Conservation (phyloP, 2,329 filamentous ascomycete species). For the Botrytis paeoniae region DNA sequence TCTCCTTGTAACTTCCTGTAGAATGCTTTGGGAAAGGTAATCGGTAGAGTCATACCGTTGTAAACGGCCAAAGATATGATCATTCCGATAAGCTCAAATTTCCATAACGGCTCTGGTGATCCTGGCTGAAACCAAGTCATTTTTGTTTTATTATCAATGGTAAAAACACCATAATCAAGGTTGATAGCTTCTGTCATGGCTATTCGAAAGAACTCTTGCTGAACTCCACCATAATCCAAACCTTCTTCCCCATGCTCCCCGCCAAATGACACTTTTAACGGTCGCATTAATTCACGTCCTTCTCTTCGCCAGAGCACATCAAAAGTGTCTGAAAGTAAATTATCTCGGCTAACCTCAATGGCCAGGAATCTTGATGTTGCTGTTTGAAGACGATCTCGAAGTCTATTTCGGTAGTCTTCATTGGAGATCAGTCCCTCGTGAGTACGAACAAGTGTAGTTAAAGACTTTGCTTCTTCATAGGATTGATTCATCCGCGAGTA, state of each 20-base stretch:
- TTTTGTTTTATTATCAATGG: slow-evolving; percentile 68
- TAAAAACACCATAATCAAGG: slow-evolving; percentile 76
- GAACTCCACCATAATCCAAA: slow-evolving; percentile 89
- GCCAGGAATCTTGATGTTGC: slow-evolving; percentile 70
- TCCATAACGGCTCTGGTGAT: slow-evolving; percentile 79
- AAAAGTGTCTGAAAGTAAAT: slow-evolving; percentile 70
- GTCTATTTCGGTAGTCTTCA: slow-evolving; percentile 55
- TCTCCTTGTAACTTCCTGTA: slow-evolving; percentile 76
- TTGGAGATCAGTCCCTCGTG: slow-evolving; percentile 55
- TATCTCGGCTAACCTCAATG: slow-evolving; percentile 63
- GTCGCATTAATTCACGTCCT: slow-evolving; percentile 75
- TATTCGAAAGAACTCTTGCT: slow-evolving; percentile 92
- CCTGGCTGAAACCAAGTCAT: slow-evolving; percentile 88
- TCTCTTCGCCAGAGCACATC: slow-evolving; percentile 89
- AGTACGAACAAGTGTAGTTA: slow-evolving; percentile 53
- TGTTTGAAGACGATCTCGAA: slow-evolving; percentile 62
- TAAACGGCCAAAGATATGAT: slow-evolving; percentile 88
- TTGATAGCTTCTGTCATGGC: slow-evolving; percentile 77
- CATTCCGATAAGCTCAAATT: slow-evolving; percentile 84
- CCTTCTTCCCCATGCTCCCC: slow-evolving; percentile 82
- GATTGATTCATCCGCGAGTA: slow-evolving; percentile 80
- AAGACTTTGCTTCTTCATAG: slow-evolving; percentile 65
- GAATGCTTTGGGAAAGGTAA: slow-evolving; percentile 81
- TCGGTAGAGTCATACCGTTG: slow-evolving; percentile 86
- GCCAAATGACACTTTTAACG: slow-evolving; percentile 83